Percentiles rank a stretch among this genome's conserved stretches.
Conservation (phyloP, 305 asterid species). For the Fraxinus sp. region DNA sequence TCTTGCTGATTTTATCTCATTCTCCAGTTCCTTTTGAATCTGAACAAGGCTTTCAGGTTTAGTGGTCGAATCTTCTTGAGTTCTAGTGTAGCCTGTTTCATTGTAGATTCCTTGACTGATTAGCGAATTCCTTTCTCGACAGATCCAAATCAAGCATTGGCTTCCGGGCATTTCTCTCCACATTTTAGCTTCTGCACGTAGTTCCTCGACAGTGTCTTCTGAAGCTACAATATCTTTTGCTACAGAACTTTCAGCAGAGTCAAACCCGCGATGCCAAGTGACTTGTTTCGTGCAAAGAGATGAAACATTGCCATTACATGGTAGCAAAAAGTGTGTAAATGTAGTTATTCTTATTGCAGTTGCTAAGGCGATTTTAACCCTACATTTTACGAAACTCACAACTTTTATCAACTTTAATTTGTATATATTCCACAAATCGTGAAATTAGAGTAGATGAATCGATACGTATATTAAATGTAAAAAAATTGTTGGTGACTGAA, state of each 20-base stretch:
- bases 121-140: slow-evolving; percentile 52
- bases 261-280: slow-evolving; percentile 19
- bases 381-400: background rate
- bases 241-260: background rate
- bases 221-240: slow-evolving; percentile 53
- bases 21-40: slow-evolving; percentile 58
- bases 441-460: background rate
- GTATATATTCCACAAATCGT: background rate
- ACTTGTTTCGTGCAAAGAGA: slow-evolving; percentile 50
- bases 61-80: slow-evolving; percentile 24
- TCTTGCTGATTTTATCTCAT: slow-evolving; percentile 64
- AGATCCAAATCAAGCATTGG: slow-evolving; percentile 68
- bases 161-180: slow-evolving; percentile 89
- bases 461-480: background rate
- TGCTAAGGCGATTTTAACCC: background rate
- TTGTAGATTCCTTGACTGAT: slow-evolving; percentile 40
- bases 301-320: background rate
- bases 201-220: slow-evolving; percentile 66
- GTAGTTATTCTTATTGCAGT: background rate
- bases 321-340: background rate
- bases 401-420: too few relatives aligned
- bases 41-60: slow-evolving; percentile 42
- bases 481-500: background rate
- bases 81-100: slow-evolving; percentile 29
- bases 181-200: slow-evolving; percentile 83